These are phyloP conservation scores for Jaapia argillacea DNA, from an alignment of 768 basidiomycete genomes.

Conservation along the genomic window DNA sequence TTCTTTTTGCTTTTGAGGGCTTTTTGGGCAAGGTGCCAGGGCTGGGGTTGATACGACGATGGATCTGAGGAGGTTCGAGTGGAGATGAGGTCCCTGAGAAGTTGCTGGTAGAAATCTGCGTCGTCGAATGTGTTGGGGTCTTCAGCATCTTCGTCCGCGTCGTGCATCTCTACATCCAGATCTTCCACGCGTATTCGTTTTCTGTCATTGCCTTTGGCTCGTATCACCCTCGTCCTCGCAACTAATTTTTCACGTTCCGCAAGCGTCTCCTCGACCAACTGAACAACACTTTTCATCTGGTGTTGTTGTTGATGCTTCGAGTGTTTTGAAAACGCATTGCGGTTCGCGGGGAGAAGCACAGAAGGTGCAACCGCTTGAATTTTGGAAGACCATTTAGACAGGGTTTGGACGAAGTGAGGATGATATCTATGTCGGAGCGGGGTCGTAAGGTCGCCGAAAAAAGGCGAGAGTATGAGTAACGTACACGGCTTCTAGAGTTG, in stretches of 20 bases:
- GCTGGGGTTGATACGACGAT: background rate
- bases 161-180: constrained; percentile 19
- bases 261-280: constrained; percentile 71
- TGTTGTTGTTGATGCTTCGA: constrained; percentile 28
- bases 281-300: constrained; percentile 48
- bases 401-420: constrained; percentile 61
- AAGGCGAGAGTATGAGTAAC: constrained; percentile 12
- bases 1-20: constrained; percentile 54
- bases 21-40: constrained; percentile 22
- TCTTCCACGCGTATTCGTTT: constrained; percentile 25
- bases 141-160: constrained; percentile 23
- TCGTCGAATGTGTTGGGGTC: constrained; percentile 59
- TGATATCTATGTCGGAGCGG: constrained; percentile 38
- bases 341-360: constrained; percentile 57
- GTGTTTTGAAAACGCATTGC: constrained; percentile 55
- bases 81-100: constrained; percentile 89
- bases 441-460: constrained; percentile 1
- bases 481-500: constrained; percentile 43
- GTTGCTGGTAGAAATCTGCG: constrained; percentile 87
- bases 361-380: constrained; percentile 87
- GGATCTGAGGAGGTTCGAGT: constrained; percentile 19
- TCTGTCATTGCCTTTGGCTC: constrained; percentile 29
- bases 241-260: constrained; percentile 47
- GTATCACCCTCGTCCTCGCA: constrained; percentile 47
- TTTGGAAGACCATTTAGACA: constrained; percentile 94